These are phyloP conservation scores for Crotalaria pallida DNA, from an alignment of 306 rosid genomes.

Conservation along the genomic window DNA sequence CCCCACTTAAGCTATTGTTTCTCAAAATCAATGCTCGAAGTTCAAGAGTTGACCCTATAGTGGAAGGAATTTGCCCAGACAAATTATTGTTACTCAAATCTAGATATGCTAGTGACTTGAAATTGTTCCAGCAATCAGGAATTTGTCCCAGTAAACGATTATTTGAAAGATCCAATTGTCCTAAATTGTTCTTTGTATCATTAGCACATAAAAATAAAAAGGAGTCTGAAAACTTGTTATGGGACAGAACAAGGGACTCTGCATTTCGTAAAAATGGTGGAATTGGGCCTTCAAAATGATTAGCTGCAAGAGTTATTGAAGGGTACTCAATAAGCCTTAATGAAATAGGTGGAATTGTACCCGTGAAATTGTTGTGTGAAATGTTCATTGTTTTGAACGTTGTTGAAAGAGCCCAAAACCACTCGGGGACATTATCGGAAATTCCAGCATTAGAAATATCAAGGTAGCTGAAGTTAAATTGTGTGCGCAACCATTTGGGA, in stretches of 20 bases:
- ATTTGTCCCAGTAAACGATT: background rate
- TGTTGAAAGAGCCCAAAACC: background rate
- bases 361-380: background rate
- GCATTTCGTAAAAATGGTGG: background rate
- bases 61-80: too few species aligned
- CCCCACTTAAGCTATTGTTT: too few species aligned
- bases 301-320: background rate
- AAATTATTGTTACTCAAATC: too few species aligned
- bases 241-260: background rate
- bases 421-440: background rate
- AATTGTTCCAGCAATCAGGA: too few species aligned
- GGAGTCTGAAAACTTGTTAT: background rate
- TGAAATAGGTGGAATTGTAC: background rate
- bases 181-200: too few species aligned
- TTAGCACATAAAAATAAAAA: background rate
- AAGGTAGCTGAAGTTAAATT: accelerated
- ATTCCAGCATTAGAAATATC: constrained; percentile 2
- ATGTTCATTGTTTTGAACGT: accelerated
- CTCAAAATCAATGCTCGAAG: too few species aligned
- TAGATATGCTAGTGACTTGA: too few species aligned
- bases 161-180: background rate
- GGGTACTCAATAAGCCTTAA: accelerated
- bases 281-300: constrained; percentile 14
- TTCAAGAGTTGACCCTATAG: too few species aligned
- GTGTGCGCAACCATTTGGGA: constrained; percentile 18